Conservation (phyloP, 129 eudicot species). For the Centaurea solstitialis region DNA sequence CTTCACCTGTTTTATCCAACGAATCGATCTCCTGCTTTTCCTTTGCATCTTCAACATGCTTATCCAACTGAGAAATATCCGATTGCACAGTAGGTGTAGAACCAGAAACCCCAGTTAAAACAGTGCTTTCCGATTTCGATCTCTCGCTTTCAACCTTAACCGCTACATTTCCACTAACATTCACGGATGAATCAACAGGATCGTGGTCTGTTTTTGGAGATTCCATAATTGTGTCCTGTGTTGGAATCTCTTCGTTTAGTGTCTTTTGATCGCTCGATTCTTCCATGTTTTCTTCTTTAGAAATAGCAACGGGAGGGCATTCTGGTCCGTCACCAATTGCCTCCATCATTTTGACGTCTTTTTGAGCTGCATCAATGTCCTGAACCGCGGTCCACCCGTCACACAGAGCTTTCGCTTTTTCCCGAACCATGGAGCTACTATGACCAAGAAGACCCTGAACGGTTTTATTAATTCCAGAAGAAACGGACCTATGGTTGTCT, state of each 20-base stretch:
- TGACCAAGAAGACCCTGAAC: slow-evolving; percentile 53
- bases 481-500: slow-evolving; percentile 33
- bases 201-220: slow-evolving; percentile 18
- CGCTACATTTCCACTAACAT: slow-evolving; percentile 8
- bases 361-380: slow-evolving; percentile 22
- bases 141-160: slow-evolving; percentile 22
- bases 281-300: slow-evolving; percentile 34
- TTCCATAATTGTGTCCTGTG: slow-evolving; percentile 25
- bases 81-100: neutral
- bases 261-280: slow-evolving; percentile 14
- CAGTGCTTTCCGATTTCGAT: slow-evolving; percentile 15
- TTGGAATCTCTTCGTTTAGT: slow-evolving; percentile 18
- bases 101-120: slow-evolving; percentile 15
- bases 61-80: slow-evolving; percentile 5
- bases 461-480: slow-evolving; percentile 55
- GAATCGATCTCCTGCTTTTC: slow-evolving; percentile 32
- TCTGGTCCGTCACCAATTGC: neutral
- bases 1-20: slow-evolving; percentile 24
- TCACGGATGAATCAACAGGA: neutral
- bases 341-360: slow-evolving; percentile 24
- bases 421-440: slow-evolving; percentile 46
- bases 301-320: slow-evolving; percentile 6
- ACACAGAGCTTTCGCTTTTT: slow-evolving; percentile 56
- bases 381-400: slow-evolving; percentile 47
- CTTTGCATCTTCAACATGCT: slow-evolving; percentile 31